Percentiles rank a stretch among this genome's conserved stretches.
These are phyloP conservation scores for Calamus simplicifolius DNA, from an alignment of 176 grass and related monocot genomes.

Conservation along the genomic window DNA sequence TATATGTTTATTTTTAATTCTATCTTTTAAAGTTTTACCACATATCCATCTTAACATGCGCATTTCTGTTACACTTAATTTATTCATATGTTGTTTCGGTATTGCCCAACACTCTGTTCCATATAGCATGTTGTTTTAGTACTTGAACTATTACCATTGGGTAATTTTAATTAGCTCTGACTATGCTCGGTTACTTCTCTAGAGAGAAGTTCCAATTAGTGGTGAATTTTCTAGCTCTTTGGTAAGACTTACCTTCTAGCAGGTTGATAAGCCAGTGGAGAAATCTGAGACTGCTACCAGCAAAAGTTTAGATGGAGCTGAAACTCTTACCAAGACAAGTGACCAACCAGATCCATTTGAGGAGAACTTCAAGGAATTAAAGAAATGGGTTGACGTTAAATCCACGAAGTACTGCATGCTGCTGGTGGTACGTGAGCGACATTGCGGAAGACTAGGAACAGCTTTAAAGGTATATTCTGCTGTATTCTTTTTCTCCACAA, in stretches of 20 bases:
- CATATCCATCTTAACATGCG: too few relatives aligned
- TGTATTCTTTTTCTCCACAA: constrained; percentile 5
- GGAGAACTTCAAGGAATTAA: constrained; percentile 86
- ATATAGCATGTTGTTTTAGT: too few relatives aligned
- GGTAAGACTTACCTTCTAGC: background rate
- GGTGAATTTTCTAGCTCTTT: background rate
- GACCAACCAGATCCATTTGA: constrained; percentile 65
- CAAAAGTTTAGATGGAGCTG: constrained; percentile 11
- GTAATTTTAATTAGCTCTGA: too few relatives aligned
- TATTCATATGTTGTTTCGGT: too few relatives aligned
- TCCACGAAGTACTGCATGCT: constrained; percentile 72
- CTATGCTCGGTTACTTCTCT: too few relatives aligned
- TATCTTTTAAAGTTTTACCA: too few relatives aligned
- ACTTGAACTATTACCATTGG: too few relatives aligned
- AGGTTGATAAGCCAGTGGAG: constrained; percentile 36
- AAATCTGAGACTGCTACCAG: constrained; percentile 1
- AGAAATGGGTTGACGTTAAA: constrained; percentile 93
- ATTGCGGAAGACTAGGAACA: constrained; percentile 59
- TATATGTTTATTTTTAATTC: too few relatives aligned
- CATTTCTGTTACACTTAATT: too few relatives aligned
- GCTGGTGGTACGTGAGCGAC: constrained; percentile 54
- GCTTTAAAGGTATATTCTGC: constrained; percentile 67
- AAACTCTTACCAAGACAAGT: constrained; percentile 4
- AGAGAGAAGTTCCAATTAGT: background rate
- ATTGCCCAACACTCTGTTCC: too few relatives aligned